Percentiles rank a stretch among this genome's conserved stretches.
Evolutionary conservation across 306 rosid genomes (phyloP).

Genomic region (Prunus mume): DNA sequence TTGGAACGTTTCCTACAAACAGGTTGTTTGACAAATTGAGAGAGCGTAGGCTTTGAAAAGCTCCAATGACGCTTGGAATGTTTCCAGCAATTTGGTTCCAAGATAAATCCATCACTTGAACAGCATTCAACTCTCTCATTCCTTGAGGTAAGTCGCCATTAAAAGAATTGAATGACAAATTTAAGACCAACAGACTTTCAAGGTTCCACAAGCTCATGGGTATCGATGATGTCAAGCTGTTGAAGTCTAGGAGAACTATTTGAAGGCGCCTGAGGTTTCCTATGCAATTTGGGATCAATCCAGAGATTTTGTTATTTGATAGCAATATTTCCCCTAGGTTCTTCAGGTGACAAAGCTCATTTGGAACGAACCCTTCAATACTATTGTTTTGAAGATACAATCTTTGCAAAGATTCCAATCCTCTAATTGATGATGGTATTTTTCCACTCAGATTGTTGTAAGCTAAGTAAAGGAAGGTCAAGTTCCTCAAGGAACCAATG

Average conservation of each 20-base stretch:
- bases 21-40: conserved; percentile 4
- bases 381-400: conserved; percentile 12
- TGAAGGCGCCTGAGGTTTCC: neutral
- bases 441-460: neutral
- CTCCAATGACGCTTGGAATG: conserved; percentile 1
- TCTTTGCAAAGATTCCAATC: conserved; percentile 19
- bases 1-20: conserved; percentile 6
- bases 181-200: neutral
- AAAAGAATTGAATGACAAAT: conserved; percentile 4
- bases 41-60: conserved; percentile 3
- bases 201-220: neutral
- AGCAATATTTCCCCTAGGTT: conserved; percentile 12
- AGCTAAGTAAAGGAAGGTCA: neutral
- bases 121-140: neutral
- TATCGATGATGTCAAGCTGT: neutral
- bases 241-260: neutral
- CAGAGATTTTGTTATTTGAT: conserved; percentile 22
- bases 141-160: neutral
- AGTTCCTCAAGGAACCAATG: neutral
- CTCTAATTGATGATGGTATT: conserved; percentile 9
- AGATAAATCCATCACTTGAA: neutral
- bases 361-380: neutral
- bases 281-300: conserved; percentile 15
- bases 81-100: neutral
- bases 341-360: conserved; percentile 21